These are phyloP conservation scores for Ceratocystis colombiana DNA, from an alignment of 2,329 filamentous ascomycete genomes.

Conservation along the genomic window DNA sequence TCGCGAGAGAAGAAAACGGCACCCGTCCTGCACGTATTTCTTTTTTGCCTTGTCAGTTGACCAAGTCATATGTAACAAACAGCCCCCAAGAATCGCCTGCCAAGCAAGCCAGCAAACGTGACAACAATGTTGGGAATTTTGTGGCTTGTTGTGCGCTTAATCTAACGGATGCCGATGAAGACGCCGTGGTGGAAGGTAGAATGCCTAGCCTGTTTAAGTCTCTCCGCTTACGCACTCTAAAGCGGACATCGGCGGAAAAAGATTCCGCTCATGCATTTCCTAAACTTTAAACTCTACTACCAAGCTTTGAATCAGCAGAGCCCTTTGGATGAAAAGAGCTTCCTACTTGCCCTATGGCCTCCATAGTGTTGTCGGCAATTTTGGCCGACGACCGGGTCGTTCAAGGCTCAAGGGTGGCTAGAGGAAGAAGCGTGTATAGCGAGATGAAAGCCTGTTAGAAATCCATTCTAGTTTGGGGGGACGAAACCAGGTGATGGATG, in stretches of 20 bases:
- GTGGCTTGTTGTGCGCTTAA: not conserved
- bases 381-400: no score
- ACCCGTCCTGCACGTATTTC: not conserved
- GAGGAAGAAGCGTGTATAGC: no score
- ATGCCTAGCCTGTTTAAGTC: not conserved
- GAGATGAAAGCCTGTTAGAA: no score
- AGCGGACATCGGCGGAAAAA: not conserved
- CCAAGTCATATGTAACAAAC: not conserved
- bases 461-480: not conserved
- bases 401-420: no score
- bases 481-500: not conserved
- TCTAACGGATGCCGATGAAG: conserved; percentile 2
- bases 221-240: not conserved
- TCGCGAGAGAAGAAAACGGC: not conserved
- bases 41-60: not conserved
- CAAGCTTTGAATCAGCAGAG: not conserved
- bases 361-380: no score
- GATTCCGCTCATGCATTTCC: not conserved
- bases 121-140: not conserved
- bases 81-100: not conserved
- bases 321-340: no score
- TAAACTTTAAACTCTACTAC: not conserved
- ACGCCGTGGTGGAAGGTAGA: not conserved
- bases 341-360: no score
- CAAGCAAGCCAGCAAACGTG: not conserved